Base-by-base conservation (phyloP, 2,329 filamentous ascomycete genomes). In the Ceratocystiopsis brevicomis region DNA sequence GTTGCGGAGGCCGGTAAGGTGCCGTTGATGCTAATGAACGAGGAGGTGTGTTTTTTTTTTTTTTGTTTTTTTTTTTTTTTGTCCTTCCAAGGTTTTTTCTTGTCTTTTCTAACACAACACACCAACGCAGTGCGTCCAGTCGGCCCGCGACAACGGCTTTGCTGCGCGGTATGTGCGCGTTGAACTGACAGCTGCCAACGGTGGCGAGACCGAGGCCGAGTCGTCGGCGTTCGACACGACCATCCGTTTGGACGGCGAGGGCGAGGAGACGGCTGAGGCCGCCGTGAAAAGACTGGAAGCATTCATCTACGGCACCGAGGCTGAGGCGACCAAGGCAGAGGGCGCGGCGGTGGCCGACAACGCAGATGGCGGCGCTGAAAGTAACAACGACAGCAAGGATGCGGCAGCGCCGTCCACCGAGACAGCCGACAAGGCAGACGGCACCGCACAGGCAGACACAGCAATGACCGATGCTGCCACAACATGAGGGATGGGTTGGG, bases 1-100 rank as follows among this genome's bases (percentile, higher is more conserved):
- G 61, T 76, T 19, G 57, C 61, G 16, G 67, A 70, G 39, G 54
- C 61, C 10, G 71, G 69, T 37, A 77, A 77, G 54, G 71, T 87
- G 30, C 67, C 74, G 2, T 50, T 78, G 3, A 62, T 76, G 49
- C 61, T 66, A 47, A 60, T 76, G 52, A 64, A 69, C 44, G 52
- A 60, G 15, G 65, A 73, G 53, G 73, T 74, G 62, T 59, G 62
- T 54, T 44, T 21, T 35, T 38, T 37, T 19, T 3, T 15, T 14
- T 13, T 25, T 33, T 19, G 40, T 33, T 19, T 41, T 17, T 43
- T 42, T 34, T 16, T n/a, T 9, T 43, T 17, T 16, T n/a, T n/a
- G n/a, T n/a, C n/a, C n/a, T n/a, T n/a, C n/a, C n/a, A n/a, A n/a
- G n/a, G 21, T 40, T 15, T 18, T 38, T 39, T 36, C 37, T 53